Evolutionary conservation across 495 filamentous ascomycete genomes (phyloP), one percentile per base, ranked within the genome.

Genomic region (Neurospora intermedia): DNA sequence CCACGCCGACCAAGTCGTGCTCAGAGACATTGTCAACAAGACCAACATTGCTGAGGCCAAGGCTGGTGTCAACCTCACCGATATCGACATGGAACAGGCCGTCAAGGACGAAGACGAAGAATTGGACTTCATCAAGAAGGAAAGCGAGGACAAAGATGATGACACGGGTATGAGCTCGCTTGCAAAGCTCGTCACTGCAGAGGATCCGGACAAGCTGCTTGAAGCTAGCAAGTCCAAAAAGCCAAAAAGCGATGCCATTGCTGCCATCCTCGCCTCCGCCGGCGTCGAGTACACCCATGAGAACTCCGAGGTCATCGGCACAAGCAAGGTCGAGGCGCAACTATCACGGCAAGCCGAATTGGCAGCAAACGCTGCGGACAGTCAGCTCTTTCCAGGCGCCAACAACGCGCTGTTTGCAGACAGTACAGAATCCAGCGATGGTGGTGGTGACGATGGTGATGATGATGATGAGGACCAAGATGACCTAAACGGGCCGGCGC

Each of bases 251-350:
- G 94, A 98, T 77, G 88, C 94, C 5, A 87, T 99, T 40, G 91
- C 94, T 74, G 96, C 93, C 23, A 98, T 99, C 76, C 88, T 99
- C 7, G 89, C 94, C 9, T 86, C 89, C 40, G 94, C 93, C 3
- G 96, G 96, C 8, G 94, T 99, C 16, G 90, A 96, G 80, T 99
- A 99, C 80, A 96, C 93, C 11, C 96, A 99, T 77, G 91, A 97
- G 74, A 99, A 99, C 78, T 94, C 92, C 48, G 96, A 99, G 82
- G 94, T 99, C 20, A 91, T 99, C 69, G 96, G 96, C 43, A 92
- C 92, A 0, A 94, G 91, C 10, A 91, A 90, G 71, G 87, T 97
- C 27, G 96, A 99, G 83, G 90, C 91, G 72, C 87, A 88, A 59
- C 87, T 98, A 27, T 92, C 91, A 71, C 88, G 89, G 15, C 89